Conservation (phyloP, 2,329 filamentous ascomycete genomes). For the Chrysosporium queenslandicum region DNA sequence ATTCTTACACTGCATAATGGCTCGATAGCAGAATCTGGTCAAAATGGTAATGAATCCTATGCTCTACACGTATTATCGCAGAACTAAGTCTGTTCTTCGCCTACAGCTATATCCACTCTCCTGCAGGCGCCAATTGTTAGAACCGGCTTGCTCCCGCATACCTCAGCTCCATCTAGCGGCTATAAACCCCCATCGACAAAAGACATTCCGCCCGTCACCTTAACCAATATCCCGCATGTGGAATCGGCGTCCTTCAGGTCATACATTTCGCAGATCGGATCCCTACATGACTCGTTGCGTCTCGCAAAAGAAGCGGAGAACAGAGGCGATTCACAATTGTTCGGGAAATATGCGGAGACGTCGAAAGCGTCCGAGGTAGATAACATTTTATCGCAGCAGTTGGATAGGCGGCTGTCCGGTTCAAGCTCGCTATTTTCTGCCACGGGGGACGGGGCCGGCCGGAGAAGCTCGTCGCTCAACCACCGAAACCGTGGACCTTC, state of each 20-base stretch:
- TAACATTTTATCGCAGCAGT: slow-evolving; percentile 37
- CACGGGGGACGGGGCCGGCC: slow-evolving; percentile 7
- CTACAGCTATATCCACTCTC: slow-evolving; percentile 66
- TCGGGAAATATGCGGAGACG: slow-evolving; percentile 36
- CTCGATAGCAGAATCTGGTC: slow-evolving; percentile 55
- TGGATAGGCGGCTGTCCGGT: slow-evolving; percentile 34
- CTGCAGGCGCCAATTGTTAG: slow-evolving; percentile 69
- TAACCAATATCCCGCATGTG: slow-evolving; percentile 78
- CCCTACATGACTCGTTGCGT: slow-evolving; percentile 79
- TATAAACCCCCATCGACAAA: slow-evolving; percentile 74
- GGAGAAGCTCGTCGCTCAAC: slow-evolving; percentile 26
- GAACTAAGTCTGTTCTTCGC: slow-evolving; percentile 1
- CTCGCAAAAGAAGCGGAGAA: slow-evolving; percentile 70
- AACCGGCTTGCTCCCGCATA: slow-evolving; percentile 70
- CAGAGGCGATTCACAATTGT: slow-evolving; percentile 35
- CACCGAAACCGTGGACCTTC: slow-evolving; percentile 44
- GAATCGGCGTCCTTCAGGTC: slow-evolving; percentile 69
- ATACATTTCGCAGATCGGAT: slow-evolving; percentile 76
- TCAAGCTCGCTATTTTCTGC: slow-evolving; percentile 18
- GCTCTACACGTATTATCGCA: not conserved
- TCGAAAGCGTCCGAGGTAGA: slow-evolving; percentile 42
- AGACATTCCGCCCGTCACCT: slow-evolving; percentile 85
- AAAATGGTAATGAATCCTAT: slow-evolving; percentile 50
- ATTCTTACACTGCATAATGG: slow-evolving; percentile 54
- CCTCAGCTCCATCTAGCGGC: slow-evolving; percentile 54